These are phyloP conservation scores for Diplodia intermedia DNA, from an alignment of 2,329 filamentous ascomycete genomes.

Conservation along the genomic window DNA sequence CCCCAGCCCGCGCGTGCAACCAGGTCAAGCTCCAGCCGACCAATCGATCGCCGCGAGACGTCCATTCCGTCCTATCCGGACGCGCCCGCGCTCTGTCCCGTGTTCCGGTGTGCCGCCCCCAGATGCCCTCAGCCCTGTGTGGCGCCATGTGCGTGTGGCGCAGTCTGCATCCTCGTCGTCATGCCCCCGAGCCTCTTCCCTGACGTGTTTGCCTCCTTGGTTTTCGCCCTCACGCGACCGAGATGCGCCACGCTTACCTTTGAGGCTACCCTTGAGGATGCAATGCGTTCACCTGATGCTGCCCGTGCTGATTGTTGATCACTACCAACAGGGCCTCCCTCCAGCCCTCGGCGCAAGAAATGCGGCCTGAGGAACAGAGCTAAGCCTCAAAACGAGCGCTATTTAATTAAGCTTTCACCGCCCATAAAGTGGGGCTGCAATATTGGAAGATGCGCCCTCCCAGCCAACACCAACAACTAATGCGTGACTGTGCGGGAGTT, in stretches of 20 bases:
- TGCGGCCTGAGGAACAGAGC: slow-evolving; percentile 1
- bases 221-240: slow-evolving; percentile 1
- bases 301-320: slow-evolving; percentile 2
- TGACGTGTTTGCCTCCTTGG: slow-evolving; percentile 18
- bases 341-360: not conserved
- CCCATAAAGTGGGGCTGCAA: not conserved
- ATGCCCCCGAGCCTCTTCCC: slow-evolving; percentile 20
- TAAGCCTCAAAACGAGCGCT: not conserved
- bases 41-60: not conserved
- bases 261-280: not conserved
- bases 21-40: not conserved
- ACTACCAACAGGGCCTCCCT: not conserved
- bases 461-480: not conserved
- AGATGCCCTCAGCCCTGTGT: slow-evolving; percentile 20
- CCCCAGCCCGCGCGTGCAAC: not conserved
- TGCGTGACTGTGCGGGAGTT: not conserved
- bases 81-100: slow-evolving; percentile 9
- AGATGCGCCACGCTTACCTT: not conserved
- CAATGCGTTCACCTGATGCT: not conserved
- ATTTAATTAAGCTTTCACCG: slow-evolving; percentile 3
- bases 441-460: not conserved
- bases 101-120: slow-evolving; percentile 15
- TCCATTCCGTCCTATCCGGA: slow-evolving; percentile 17
- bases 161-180: slow-evolving; percentile 1
- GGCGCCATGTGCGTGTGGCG: not conserved